Evolutionary conservation across 768 basidiomycete species (phyloP).

Genomic region (Suillus variegatus): DNA sequence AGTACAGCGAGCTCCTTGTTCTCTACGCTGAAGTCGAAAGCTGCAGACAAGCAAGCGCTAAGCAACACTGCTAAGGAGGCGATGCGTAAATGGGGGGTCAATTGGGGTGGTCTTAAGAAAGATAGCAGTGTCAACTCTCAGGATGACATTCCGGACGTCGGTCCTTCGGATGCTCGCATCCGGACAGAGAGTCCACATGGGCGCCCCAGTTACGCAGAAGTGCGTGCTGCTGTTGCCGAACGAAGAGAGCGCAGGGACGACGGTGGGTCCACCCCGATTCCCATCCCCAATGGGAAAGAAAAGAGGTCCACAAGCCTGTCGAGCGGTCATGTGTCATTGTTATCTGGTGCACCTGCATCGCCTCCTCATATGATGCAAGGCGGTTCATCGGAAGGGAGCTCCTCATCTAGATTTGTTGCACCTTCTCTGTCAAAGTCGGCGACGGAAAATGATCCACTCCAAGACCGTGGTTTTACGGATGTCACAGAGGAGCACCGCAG

Average conservation of each 20-base stretch:
- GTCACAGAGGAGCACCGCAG: slow-evolving; percentile 28
- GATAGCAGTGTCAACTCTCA: slow-evolving; percentile 37
- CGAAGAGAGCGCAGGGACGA: slow-evolving; percentile 45
- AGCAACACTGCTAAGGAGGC: slow-evolving; percentile 85
- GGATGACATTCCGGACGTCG: slow-evolving; percentile 47
- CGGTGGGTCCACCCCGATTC: slow-evolving; percentile 33
- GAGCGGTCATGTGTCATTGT: slow-evolving; percentile 21
- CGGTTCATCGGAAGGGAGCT: slow-evolving; percentile 22
- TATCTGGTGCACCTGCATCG: slow-evolving; percentile 28
- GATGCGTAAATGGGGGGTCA: slow-evolving; percentile 90
- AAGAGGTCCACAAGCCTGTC: slow-evolving; percentile 30
- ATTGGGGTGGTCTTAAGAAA: slow-evolving; percentile 69
- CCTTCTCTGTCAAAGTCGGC: slow-evolving; percentile 40
- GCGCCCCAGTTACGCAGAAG: slow-evolving; percentile 69
- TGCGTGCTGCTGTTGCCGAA: slow-evolving; percentile 75
- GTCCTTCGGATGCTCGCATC: slow-evolving; percentile 36
- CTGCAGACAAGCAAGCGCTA: slow-evolving; percentile 81
- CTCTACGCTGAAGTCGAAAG: slow-evolving; percentile 74
- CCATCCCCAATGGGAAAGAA: slow-evolving; percentile 29
- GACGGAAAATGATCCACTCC: slow-evolving; percentile 32
- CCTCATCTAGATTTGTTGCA: slow-evolving; percentile 25
- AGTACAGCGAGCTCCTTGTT: slow-evolving; percentile 62
- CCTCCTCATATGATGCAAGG: slow-evolving; percentile 20
- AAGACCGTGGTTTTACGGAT: slow-evolving; percentile 35
- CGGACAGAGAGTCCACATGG: slow-evolving; percentile 41